Base-by-base conservation (phyloP, 2,329 filamentous ascomycete species). In the Botrytis porri region DNA sequence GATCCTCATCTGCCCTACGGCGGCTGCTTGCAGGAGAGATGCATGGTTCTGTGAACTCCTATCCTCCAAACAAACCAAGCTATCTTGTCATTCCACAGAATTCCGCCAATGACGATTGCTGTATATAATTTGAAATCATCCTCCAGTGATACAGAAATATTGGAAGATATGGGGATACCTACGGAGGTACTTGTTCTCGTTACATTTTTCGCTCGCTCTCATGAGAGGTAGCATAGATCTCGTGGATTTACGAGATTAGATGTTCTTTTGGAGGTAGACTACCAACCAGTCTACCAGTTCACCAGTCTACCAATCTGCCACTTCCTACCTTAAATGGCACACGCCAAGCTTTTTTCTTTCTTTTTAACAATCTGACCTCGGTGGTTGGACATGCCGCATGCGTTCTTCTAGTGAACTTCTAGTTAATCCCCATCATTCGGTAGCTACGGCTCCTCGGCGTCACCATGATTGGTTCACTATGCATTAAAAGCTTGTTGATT, bases 1-100 rank as follows among this genome's bases (percentile, higher is more conserved):
- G 76, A 77, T 77, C 75, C 51, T 73, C 74, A 76, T 74, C 73
- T 73, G 51, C 71, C 75, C 62, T 72, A 67, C 62, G 70, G 57
- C 51, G 70, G 70, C 51, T 72, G 22, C 70, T 48, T 72, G 63
- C 70, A 72, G 70, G 48, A 67, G 37, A 72, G 62, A 60, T 72
- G 70, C 70, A 72, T 72, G 32, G 35, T 39, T 48, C 41, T 29
- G 20, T 66, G 39, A 67, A 67, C 63, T 60, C n/a, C 37, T 67
- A 41, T 67, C 48, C 32, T n/a, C 61, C 35, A 64, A 54, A 51
- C 60, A 63, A 35, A 29, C 35, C 25, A 14, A 54, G 48, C 22
- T 25, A 20, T 64, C 39, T 18, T 10, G 25, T 29, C 14, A 51
- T 25, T 25, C 61, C 60, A 41, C 18, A 51, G 14, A 25, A 51